Base-by-base conservation (phyloP, 441 rosid genomes). In the Bruguiera hainesii region DNA sequence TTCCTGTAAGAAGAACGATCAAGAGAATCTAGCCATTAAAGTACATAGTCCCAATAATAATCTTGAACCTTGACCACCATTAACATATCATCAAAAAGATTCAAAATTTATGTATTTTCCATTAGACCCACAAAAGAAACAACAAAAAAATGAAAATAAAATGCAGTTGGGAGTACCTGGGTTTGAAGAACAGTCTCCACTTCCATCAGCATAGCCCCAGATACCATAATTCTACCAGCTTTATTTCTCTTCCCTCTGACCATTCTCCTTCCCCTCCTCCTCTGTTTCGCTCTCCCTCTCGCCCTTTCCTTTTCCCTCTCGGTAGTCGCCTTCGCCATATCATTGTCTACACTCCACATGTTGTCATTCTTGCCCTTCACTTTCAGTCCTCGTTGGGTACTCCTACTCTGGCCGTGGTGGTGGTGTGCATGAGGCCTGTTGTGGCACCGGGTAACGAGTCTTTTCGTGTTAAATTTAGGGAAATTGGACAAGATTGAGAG, bases 131-230 rank as follows among this genome's bases (percentile, higher is more conserved):
- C 30, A 18, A 20, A 30, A 31, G 19, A n/a, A 31, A 15, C 9
- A 26, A 56, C 26, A 28, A 16, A 11, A 23, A 15, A 31, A 29
- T 0, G 15, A 50, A 28, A n/a, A 48, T 2, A 19, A 31, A 46
- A 18, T 5, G 53, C 5, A 58, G 6, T 29, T 10, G 7, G 28
- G 33, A 8, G 2, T 64, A 89, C 97, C 93, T 89, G 95, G 30
- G 95, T 86, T 79, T 93, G 98, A 65, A 91, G 97, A 66, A 93
- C 80, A 70, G 91, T 87, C 63, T 91, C 98, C 56, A 74, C 75
- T 71, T 91, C 95, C 76, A 84, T 79, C 28, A 87, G 70, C 95
- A 91, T 88, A 57, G 90, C 66, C 39, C 85, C 89, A 1, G 97
- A 83, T 64, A 87, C 89, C 76, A 81, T 39, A 23, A 88, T 76